Percentiles rank a stretch among this genome's conserved stretches.
Conservation (phyloP, 2,329 filamentous ascomycete genomes). For the Celoporthe dispersa region DNA sequence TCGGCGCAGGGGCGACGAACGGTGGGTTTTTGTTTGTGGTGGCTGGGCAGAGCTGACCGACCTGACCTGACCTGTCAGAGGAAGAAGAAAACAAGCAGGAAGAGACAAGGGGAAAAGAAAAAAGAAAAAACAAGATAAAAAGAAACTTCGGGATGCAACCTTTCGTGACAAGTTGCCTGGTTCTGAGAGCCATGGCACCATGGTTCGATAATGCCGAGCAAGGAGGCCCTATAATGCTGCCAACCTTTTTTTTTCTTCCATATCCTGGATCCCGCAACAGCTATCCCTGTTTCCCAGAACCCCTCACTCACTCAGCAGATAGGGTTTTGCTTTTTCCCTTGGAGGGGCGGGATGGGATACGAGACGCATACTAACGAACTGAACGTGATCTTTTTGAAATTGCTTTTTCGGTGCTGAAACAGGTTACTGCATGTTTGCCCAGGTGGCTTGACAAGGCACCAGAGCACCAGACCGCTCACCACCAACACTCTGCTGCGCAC, state of each 20-base stretch:
- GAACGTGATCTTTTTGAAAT: not conserved
- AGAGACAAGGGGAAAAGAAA: not conserved
- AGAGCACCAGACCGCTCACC: too few species aligned
- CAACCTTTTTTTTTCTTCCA: not conserved
- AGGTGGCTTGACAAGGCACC: too few species aligned
- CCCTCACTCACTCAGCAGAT: not conserved
- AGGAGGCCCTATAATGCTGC: not conserved
- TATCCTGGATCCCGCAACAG: not conserved
- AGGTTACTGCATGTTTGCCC: not conserved
- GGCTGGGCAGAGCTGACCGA: slow-evolving; percentile 1
- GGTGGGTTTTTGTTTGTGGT: slow-evolving; percentile 2
- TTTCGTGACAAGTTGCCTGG: not conserved
- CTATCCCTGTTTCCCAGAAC: not conserved
- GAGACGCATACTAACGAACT: too few species aligned
- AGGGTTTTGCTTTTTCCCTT: not conserved
- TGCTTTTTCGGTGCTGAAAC: not conserved
- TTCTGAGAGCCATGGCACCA: not conserved
- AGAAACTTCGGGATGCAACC: not conserved
- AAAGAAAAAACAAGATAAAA: not conserved
- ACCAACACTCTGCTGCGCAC: not conserved
- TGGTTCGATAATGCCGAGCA: not conserved
- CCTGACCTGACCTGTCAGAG: not conserved
- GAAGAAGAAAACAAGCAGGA: not conserved
- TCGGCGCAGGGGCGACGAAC: not conserved
- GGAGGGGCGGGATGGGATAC: not conserved